Conservation (phyloP, 306 rosid genomes). For the Prunus kanzakura region DNA sequence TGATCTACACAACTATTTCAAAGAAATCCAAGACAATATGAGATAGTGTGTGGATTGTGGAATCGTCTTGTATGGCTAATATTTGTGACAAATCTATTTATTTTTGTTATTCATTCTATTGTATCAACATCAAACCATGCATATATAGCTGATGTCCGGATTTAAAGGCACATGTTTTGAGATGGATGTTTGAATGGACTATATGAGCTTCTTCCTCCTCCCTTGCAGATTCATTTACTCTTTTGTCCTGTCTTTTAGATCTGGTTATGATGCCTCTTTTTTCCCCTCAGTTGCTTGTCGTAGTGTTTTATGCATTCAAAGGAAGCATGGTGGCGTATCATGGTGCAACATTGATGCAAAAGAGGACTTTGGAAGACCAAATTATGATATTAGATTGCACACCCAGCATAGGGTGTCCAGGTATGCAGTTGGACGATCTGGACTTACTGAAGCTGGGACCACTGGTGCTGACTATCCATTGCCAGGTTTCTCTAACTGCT, state of each 20-base stretch:
- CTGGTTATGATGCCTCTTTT: background rate
- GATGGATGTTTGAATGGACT: background rate
- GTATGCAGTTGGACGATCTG: constrained; percentile 51
- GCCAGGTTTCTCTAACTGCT: constrained; percentile 48
- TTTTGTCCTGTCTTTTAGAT: background rate
- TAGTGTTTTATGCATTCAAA: constrained; percentile 31
- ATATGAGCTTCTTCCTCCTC: background rate
- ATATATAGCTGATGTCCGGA: too few relatives aligned
- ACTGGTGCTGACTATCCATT: constrained; percentile 40
- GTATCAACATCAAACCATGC: too few relatives aligned
- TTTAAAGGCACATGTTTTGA: too few relatives aligned
- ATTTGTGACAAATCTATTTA: too few relatives aligned
- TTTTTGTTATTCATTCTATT: too few relatives aligned
- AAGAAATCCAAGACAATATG: too few relatives aligned
- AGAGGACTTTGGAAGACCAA: constrained; percentile 24
- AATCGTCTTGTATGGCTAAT: too few relatives aligned
- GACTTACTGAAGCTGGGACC: constrained; percentile 51
- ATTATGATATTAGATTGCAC: constrained; percentile 20
- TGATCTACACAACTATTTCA: too few relatives aligned
- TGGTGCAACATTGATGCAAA: constrained; percentile 28
- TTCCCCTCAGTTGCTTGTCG: constrained; percentile 41
- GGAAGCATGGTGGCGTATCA: constrained; percentile 22
- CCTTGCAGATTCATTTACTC: background rate
- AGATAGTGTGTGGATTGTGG: too few relatives aligned
- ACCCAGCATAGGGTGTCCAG: constrained; percentile 30